Conservation (phyloP, 2,329 filamentous ascomycete species). For the Pseudogymnoascus sp. region DNA sequence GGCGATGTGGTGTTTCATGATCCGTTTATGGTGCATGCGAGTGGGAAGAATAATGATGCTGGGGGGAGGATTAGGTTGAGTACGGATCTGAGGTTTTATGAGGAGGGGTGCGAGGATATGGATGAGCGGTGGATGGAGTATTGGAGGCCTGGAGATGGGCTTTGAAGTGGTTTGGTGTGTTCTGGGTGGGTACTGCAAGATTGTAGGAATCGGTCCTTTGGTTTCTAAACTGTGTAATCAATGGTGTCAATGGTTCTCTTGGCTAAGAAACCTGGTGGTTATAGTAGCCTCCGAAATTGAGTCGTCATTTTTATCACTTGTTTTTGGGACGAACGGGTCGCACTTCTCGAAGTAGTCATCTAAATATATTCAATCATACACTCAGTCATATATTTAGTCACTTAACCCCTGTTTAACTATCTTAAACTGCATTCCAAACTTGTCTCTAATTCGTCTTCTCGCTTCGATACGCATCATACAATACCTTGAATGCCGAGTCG, state of each 20-base stretch:
- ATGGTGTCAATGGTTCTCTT: background rate
- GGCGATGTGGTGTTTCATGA: constrained; percentile 39
- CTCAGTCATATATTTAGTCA: background rate
- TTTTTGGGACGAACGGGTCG: background rate
- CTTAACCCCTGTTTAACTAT: background rate
- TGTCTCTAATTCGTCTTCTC: background rate
- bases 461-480: constrained; percentile 12
- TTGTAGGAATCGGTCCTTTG: background rate
- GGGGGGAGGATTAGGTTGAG: constrained; percentile 33
- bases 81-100: constrained; percentile 37
- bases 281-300: background rate
- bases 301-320: background rate
- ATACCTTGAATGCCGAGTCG: constrained; percentile 13
- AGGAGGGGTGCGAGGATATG: constrained; percentile 26
- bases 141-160: constrained; percentile 26
- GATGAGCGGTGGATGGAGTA: constrained; percentile 31
- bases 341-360: background rate
- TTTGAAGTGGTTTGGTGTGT: background rate
- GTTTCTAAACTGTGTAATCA: background rate
- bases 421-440: background rate
- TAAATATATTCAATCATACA: background rate
- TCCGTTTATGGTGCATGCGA: constrained; percentile 34
- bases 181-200: background rate
- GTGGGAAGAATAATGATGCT: constrained; percentile 34
- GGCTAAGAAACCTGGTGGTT: background rate